Base-by-base conservation (phyloP, 225 moss, liverwort and hornwort genomes). In the Rhytidiadelphus loreus region DNA sequence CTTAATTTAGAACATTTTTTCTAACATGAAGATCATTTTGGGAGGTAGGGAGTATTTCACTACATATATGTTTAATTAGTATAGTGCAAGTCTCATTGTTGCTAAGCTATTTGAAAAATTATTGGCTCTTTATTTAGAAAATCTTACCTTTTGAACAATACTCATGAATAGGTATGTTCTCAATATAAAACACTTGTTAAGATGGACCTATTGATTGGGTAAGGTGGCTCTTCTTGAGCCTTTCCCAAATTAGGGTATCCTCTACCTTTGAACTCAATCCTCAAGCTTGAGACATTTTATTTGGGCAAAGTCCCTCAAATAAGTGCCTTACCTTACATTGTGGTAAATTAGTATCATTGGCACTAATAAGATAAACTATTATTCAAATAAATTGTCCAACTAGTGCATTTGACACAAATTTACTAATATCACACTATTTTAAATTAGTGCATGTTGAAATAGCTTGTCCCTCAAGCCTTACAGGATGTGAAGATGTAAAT, bases 171-270 rank as follows among this genome's bases (percentile, higher is more conserved):
- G 4, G 5, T 2, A 32, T 12, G 3, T 50, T 21, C 32, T 32
- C 8, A 1, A 48, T 74, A 1, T 48, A 12, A 48, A 30, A 1
- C 11, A 11, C 30, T 73, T 46, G 26, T 28, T 1, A 13, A 43
- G 28, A 9, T 43, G 6, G 9, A 28, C 6, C 6, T 26, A 43
- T 2, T n/a, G n/a, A 28, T 26, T 43, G 2, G 26, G 0, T 4
- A 46, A 73, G 3, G 3, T 30, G 7, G 4, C 5, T 20, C 12
- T 0, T 74, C 12, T 48, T 1, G 0, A 74, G 18, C 8, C 32
- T 50, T 20, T 74, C 0, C 0, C 1, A 4, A 44, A 32, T 32
- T 8, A 21, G 20, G 0, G 3, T 7, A 33, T 0, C 4, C 0
- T 50, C 8, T 0, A 33, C 50, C 12, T 75, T 75, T 2, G 0